Evolutionary conservation across 2,329 filamentous ascomycete genomes (phyloP).

Genomic region (Aureobasidium zeae): DNA sequence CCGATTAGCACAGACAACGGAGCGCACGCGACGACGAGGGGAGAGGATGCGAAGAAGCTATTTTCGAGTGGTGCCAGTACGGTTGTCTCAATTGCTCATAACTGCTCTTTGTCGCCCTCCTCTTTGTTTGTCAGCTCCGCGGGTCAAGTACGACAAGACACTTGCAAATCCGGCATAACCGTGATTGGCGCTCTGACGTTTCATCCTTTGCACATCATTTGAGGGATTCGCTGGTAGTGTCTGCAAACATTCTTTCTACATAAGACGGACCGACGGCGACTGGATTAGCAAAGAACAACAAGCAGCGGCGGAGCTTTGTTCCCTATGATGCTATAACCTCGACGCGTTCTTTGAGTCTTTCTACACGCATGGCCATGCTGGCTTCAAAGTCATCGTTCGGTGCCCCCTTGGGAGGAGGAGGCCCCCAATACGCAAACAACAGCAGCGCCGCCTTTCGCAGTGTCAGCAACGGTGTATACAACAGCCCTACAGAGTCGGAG

Average conservation of each 20-base stretch:
- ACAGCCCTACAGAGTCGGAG: conserved; percentile 83
- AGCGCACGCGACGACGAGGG: conserved; percentile 8
- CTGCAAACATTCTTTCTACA: conserved; percentile 5
- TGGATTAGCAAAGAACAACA: not conserved
- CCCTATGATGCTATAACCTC: conserved; percentile 13
- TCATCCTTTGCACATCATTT: conserved; percentile 13
- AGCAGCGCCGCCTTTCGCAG: conserved; percentile 16
- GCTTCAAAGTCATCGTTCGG: conserved; percentile 66
- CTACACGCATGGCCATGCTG: conserved; percentile 59
- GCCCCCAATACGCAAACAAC: conserved; percentile 22
- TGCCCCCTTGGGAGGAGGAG: conserved; percentile 27
- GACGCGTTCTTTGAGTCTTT: conserved; percentile 3
- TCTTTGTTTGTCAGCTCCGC: not conserved
- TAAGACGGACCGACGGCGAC: conserved; percentile 5
- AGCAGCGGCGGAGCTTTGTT: too few species aligned
- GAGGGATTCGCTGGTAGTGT: conserved; percentile 12
- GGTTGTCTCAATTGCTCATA: not conserved
- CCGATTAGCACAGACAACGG: conserved; percentile 8
- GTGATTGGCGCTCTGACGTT: conserved; percentile 14
- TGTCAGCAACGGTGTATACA: conserved; percentile 45
- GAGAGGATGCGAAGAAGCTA: too few species aligned
- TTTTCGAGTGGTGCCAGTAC: too few species aligned
- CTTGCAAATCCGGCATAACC: conserved; percentile 4
- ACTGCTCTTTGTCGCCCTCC: not conserved
- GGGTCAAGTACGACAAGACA: too few species aligned